Conservation (phyloP, 768 basidiomycete genomes). For the Saitozyma podzolica region DNA sequence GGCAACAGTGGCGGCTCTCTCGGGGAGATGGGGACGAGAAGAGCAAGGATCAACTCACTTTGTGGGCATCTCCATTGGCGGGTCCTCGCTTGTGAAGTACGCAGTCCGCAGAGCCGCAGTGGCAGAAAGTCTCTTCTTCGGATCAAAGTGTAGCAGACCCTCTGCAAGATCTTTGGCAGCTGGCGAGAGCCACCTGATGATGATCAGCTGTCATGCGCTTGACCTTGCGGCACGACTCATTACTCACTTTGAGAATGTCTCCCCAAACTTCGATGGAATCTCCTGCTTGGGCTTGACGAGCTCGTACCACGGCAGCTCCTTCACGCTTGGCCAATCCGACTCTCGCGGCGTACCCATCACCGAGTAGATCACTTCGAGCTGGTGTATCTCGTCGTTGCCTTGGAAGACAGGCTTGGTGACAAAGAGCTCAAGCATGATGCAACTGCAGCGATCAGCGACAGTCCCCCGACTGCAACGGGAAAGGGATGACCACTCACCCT, state of each 20-base stretch:
- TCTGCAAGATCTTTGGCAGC: constrained; percentile 86
- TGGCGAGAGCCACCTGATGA: constrained; percentile 75
- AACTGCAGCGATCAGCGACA: constrained; percentile 58
- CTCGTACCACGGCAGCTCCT: constrained; percentile 94
- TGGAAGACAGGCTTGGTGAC: constrained; percentile 96
- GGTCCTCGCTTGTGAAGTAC: constrained; percentile 82
- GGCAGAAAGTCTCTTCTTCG: constrained; percentile 72
- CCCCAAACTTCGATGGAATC: constrained; percentile 73
- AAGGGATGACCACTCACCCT: constrained; percentile 63
- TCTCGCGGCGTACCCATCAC: constrained; percentile 81
- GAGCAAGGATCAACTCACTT: constrained; percentile 61
- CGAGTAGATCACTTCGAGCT: constrained; percentile 88
- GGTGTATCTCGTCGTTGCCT: constrained; percentile 95
- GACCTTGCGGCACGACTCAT: not conserved
- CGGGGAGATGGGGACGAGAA: not conserved
- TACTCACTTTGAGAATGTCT: constrained; percentile 77
- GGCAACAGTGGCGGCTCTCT: not conserved
- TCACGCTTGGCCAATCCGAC: constrained; percentile 77
- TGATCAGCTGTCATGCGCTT: not conserved
- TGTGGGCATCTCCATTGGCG: constrained; percentile 68
- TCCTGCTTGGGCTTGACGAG: constrained; percentile 85
- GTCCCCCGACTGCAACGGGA: not conserved
- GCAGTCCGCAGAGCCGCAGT: constrained; percentile 73
- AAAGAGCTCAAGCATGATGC: constrained; percentile 97
- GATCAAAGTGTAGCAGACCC: constrained; percentile 75